These are phyloP conservation scores for Bipolaris gigantea DNA, from an alignment of 2,329 filamentous ascomycete genomes.

Conservation along the genomic window DNA sequence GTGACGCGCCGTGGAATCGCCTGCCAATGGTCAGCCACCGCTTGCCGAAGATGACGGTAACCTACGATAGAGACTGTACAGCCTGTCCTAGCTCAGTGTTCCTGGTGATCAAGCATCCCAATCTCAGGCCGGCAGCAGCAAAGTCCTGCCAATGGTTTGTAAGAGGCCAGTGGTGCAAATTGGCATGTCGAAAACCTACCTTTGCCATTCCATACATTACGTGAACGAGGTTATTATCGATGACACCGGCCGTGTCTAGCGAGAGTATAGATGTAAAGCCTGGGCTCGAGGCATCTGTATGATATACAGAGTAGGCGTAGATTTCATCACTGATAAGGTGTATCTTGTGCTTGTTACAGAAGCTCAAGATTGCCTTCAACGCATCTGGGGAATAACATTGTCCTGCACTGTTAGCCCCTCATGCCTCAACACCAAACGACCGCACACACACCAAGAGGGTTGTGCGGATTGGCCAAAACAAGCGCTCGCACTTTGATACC, in stretches of 20 bases:
- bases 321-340: slow-evolving; percentile 63
- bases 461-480: slow-evolving; percentile 57
- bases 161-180: background rate
- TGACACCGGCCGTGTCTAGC: slow-evolving; percentile 40
- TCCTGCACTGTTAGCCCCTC: background rate
- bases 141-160: slow-evolving; percentile 47
- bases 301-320: slow-evolving; percentile 57
- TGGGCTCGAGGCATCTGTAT: slow-evolving; percentile 7
- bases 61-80: slow-evolving; percentile 33
- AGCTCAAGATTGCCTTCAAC: slow-evolving; percentile 49
- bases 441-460: slow-evolving; percentile 50
- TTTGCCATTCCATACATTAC: slow-evolving; percentile 51
- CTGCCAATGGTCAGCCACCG: background rate
- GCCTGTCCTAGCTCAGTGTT: slow-evolving; percentile 23
- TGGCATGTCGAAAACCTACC: background rate
- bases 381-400: slow-evolving; percentile 42
- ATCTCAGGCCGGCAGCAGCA: slow-evolving; percentile 54
- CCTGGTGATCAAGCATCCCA: slow-evolving; percentile 23
- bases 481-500: slow-evolving; percentile 48
- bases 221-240: slow-evolving; percentile 56
- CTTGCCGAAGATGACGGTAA: background rate
- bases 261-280: slow-evolving; percentile 32
- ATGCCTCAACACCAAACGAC: background rate
- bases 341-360: slow-evolving; percentile 55
- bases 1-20: slow-evolving; percentile 35